Percentiles rank a stretch among this genome's conserved stretches.
These are phyloP conservation scores for Lasiosphaeris hirsuta DNA, from an alignment of 495 filamentous ascomycete genomes.

Conservation along the genomic window DNA sequence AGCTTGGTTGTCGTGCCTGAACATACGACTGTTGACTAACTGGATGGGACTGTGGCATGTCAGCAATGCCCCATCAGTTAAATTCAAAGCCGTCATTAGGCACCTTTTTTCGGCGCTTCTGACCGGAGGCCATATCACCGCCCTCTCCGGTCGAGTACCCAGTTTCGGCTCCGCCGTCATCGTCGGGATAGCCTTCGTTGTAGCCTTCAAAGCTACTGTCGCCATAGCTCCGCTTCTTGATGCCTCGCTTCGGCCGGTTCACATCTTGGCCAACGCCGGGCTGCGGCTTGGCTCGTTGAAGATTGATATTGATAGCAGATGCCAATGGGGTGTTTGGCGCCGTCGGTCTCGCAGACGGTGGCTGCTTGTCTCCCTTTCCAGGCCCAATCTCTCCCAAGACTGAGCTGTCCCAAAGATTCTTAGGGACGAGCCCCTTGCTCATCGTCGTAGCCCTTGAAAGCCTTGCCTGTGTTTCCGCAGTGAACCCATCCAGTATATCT, in stretches of 20 bases:
- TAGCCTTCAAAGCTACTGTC: slow-evolving; percentile 58
- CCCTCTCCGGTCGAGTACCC: slow-evolving; percentile 54
- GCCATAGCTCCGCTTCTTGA: slow-evolving; percentile 52
- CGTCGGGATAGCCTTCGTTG: slow-evolving; percentile 51
- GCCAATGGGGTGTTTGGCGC: slow-evolving; percentile 42
- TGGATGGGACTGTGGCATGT: slow-evolving; percentile 27
- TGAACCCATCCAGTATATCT: slow-evolving; percentile 54
- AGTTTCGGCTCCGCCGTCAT: slow-evolving; percentile 41
- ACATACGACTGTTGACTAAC: slow-evolving; percentile 23
- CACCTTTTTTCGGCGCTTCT: slow-evolving; percentile 58
- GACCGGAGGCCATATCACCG: slow-evolving; percentile 37
- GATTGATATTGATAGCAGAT: slow-evolving; percentile 8
- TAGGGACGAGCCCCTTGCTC: slow-evolving; percentile 46
- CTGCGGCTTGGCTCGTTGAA: slow-evolving; percentile 27
- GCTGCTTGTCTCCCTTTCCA: slow-evolving; percentile 33
- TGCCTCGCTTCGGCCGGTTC: slow-evolving; percentile 39
- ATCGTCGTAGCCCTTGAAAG: slow-evolving; percentile 47
- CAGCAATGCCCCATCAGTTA: slow-evolving; percentile 26
- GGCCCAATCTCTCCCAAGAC: slow-evolving; percentile 49
- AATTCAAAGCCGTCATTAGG: slow-evolving; percentile 27
- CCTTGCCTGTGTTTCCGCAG: slow-evolving; percentile 26
- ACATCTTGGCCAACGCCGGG: slow-evolving; percentile 23
- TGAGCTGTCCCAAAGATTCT: slow-evolving; percentile 46
- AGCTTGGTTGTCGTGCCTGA: slow-evolving; percentile 36
- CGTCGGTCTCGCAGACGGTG: slow-evolving; percentile 40